A percentile compares a stretch with the other conserved stretches of the same genome.
Evolutionary conservation across 163 green algal genomes (phyloP).

Genomic region (Chlorella variabilis): DNA sequence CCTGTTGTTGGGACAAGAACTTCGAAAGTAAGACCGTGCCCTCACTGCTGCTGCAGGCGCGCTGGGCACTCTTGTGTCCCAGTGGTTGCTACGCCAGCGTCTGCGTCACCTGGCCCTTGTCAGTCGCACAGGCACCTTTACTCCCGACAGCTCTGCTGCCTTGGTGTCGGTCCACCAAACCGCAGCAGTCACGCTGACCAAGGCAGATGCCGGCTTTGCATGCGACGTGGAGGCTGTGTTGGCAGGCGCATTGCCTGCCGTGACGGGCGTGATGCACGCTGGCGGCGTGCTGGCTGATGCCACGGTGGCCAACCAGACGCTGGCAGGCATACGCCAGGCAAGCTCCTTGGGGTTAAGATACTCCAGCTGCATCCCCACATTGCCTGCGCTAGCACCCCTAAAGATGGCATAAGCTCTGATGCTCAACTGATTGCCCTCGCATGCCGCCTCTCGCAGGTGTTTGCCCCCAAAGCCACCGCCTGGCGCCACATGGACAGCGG

Average conservation of each 20-base stretch:
- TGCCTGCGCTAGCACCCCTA: too few species aligned
- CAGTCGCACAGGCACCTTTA: slow-evolving; percentile 42
- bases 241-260: slow-evolving; percentile 8
- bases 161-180: not conserved
- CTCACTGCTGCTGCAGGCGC: slow-evolving; percentile 15
- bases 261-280: slow-evolving; percentile 53
- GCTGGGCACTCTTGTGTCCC: slow-evolving; percentile 49
- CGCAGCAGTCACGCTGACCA: slow-evolving; percentile 38
- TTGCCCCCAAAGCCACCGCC: slow-evolving; percentile 40
- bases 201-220: slow-evolving; percentile 26
- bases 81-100: slow-evolving; percentile 46
- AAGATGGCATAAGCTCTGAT: too few species aligned
- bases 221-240: slow-evolving; percentile 30
- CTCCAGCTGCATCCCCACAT: not conserved
- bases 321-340: slow-evolving; percentile 13
- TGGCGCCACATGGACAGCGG: slow-evolving; percentile 9
- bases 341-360: too few species aligned
- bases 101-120: slow-evolving; percentile 39
- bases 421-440: too few species aligned
- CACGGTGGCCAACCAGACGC: slow-evolving; percentile 54
- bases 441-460: slow-evolving; percentile 11
- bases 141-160: not conserved
- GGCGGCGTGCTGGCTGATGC: slow-evolving; percentile 68
- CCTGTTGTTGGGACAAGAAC: too few species aligned
- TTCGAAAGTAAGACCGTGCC: too few species aligned